These are phyloP conservation scores for Fusarium mundagurra DNA, from an alignment of 2,329 filamentous ascomycete genomes.

Conservation along the genomic window DNA sequence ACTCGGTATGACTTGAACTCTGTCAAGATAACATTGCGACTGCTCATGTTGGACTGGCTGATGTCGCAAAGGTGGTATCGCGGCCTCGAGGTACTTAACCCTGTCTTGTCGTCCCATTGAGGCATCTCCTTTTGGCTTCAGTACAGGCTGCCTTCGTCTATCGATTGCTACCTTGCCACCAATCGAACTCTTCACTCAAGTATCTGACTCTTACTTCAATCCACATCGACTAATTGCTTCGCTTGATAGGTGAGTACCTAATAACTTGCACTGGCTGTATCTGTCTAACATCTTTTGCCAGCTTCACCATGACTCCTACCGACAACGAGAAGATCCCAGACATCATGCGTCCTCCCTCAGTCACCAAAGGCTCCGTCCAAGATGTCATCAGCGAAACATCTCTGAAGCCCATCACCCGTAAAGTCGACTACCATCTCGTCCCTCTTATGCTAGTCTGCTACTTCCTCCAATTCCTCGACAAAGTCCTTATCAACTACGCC, in stretches of 20 bases:
- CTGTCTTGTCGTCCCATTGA: background rate
- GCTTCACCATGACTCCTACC: background rate
- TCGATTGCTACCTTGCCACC: background rate
- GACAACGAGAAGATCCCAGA: background rate
- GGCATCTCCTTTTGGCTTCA: background rate
- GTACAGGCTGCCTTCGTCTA: background rate
- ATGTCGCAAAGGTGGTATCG: background rate
- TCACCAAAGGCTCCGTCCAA: background rate
- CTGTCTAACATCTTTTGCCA: background rate
- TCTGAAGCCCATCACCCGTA: background rate
- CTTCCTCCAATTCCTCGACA: slow-evolving; percentile 12
- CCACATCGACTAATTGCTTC: fast-evolving
- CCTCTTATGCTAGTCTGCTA: slow-evolving; percentile 9
- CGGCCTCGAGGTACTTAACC: background rate
- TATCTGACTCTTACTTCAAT: background rate
- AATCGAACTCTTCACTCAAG: background rate
- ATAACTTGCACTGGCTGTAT: background rate
- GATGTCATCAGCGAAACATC: background rate
- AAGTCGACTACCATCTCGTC: slow-evolving; percentile 15
- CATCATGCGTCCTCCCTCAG: background rate
- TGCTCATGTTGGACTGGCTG: background rate
- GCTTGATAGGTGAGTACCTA: background rate
- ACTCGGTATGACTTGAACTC: background rate
- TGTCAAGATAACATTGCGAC: background rate
- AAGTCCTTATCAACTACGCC: slow-evolving; percentile 11